Evolutionary conservation across 306 rosid species (phyloP).

Genomic region (Vachellia pachyceras): DNA sequence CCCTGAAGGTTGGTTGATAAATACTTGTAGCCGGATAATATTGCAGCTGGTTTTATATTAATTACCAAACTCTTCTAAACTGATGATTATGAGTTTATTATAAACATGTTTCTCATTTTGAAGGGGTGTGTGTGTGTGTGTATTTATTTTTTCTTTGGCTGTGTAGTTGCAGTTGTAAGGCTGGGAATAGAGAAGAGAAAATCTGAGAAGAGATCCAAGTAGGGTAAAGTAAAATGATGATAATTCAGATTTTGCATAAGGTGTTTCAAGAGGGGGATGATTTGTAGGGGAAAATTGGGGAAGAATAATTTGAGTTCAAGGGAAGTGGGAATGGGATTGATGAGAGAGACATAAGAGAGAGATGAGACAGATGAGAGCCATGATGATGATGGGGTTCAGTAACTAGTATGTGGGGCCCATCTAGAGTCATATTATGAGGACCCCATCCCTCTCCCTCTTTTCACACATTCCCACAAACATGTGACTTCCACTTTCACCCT

Average conservation of each 20-base stretch:
- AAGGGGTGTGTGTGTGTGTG: no score
- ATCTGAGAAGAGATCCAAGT: neutral
- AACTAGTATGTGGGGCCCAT: neutral
- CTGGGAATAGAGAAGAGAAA: neutral
- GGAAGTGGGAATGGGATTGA: neutral
- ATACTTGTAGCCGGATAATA: neutral
- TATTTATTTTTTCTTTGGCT: neutral
- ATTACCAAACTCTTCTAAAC: neutral
- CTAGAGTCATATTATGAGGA: neutral
- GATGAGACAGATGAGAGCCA: conserved; percentile 11
- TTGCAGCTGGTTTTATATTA: neutral
- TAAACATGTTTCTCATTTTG: neutral
- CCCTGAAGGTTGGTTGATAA: neutral
- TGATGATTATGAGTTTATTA: neutral
- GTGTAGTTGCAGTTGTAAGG: neutral
- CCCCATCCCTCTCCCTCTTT: neutral
- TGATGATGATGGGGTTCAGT: neutral
- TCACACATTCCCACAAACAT: neutral
- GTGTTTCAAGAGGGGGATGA: neutral
- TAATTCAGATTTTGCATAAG: neutral
- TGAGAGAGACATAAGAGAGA: neutral
- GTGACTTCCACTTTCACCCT: neutral
- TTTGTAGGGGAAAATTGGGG: neutral
- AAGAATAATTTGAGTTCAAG: neutral
- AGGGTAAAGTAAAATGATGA: no score